phyloP scores from a whole-genome alignment of 2,329 filamentous ascomycete genomes.

The Penicillium concentricum region DNA sequence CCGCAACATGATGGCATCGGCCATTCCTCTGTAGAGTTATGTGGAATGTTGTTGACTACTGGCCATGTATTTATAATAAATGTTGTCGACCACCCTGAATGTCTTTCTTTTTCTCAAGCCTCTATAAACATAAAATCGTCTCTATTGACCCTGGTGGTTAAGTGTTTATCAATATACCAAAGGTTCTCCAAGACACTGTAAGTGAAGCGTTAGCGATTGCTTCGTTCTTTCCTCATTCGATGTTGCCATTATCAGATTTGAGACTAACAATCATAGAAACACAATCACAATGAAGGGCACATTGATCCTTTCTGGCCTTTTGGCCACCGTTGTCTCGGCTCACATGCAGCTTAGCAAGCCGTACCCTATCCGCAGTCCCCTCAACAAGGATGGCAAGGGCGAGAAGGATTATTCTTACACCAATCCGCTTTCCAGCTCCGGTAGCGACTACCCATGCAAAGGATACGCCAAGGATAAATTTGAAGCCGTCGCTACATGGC shows the following conservation, averaged over 20 bases:
- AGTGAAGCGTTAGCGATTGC: not conserved
- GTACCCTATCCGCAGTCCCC: constrained; percentile 53
- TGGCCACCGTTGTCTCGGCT: constrained; percentile 35
- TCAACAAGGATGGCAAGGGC: constrained; percentile 46
- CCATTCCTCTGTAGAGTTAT: constrained; percentile 20
- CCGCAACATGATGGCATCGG: constrained; percentile 15
- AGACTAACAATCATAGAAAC: constrained; percentile 4
- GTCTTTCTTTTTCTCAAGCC: not conserved
- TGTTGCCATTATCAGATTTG: not conserved
- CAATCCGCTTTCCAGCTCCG: constrained; percentile 58
- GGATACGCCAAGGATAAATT: constrained; percentile 58
- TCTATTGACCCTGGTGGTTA: constrained; percentile 11
- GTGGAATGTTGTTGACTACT: constrained; percentile 15
- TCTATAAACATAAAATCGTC: constrained; percentile 3
- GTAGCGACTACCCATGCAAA: constrained; percentile 75
- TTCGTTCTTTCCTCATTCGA: not conserved
- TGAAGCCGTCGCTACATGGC: constrained; percentile 59
- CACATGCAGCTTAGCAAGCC: constrained; percentile 60
- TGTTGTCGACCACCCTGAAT: not conserved
- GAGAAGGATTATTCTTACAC: constrained; percentile 71
- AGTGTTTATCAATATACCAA: constrained; percentile 8
- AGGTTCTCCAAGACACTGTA: not conserved
- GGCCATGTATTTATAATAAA: constrained; percentile 17
- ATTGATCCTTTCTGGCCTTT: constrained; percentile 27
- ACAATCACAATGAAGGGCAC: constrained; percentile 34